phyloP scores from a whole-genome alignment of 2,329 filamentous ascomycete species.

The Fusarium robinianum region DNA sequence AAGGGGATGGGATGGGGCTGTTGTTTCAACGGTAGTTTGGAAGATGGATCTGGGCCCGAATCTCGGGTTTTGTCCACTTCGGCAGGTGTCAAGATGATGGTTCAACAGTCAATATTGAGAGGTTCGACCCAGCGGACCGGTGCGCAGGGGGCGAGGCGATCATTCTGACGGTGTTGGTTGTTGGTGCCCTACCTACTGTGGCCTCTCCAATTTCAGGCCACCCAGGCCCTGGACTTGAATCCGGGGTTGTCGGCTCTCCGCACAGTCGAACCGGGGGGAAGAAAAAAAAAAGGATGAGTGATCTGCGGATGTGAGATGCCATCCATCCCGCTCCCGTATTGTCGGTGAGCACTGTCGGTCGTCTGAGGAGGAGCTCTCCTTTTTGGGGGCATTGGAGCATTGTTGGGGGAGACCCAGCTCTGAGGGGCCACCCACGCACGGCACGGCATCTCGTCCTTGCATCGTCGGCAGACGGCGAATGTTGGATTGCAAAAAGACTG shows the following conservation, averaged over 20 bases:
- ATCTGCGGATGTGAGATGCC: constrained; percentile 6
- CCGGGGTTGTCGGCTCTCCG: constrained; percentile 8
- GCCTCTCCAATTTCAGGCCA: no score
- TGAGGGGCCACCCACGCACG: neutral
- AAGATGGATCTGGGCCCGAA: constrained; percentile 2
- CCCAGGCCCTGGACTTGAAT: constrained; percentile 6
- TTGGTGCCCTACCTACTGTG: no score
- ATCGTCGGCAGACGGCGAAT: constrained; percentile 15
- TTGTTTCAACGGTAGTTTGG: neutral
- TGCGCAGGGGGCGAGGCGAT: constrained; percentile 5
- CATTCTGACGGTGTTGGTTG: constrained; percentile 5
- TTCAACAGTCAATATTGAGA: no score
- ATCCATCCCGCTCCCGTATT: constrained; percentile 1
- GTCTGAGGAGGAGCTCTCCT: constrained; percentile 1
- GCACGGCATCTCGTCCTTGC: neutral
- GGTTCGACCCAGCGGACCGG: constrained; percentile 17
- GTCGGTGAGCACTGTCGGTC: neutral
- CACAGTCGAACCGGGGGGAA: constrained; percentile 13
- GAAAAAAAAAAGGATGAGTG: no score
- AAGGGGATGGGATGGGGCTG: constrained; percentile 1
- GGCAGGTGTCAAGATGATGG: no score
- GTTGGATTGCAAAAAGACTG: constrained; percentile 18
- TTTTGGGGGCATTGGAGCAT: constrained; percentile 6
- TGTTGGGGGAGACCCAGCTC: constrained; percentile 10
- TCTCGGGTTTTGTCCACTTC: constrained; percentile 5